Conservation (phyloP, 176 grass and related monocot species). For the Otatea glauca region DNA sequence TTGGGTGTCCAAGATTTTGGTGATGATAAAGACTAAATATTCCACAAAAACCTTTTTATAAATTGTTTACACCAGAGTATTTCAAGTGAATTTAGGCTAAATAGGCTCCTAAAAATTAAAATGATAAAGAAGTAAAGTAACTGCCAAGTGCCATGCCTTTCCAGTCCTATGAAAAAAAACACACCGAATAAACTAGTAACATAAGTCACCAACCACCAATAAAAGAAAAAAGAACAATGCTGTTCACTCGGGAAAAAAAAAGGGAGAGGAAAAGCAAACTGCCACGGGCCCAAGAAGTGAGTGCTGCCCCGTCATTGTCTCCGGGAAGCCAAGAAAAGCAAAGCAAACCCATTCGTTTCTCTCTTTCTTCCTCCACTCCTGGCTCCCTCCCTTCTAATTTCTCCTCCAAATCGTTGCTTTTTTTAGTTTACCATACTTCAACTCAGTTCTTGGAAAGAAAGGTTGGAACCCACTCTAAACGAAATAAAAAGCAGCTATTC, state of each 20-base stretch:
- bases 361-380: slow-evolving; percentile 32
- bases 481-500: neutral
- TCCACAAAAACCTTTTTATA: neutral
- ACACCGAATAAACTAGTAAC: slow-evolving; percentile 41
- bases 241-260: slow-evolving; percentile 25
- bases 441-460: slow-evolving; percentile 36
- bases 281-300: slow-evolving; percentile 51
- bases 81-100: neutral
- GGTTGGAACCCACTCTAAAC: slow-evolving; percentile 3
- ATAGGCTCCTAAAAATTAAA: neutral
- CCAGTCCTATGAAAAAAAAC: slow-evolving; percentile 42
- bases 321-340: slow-evolving; percentile 55
- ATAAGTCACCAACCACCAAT: slow-evolving; percentile 44
- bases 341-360: slow-evolving; percentile 47
- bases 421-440: slow-evolving; percentile 31
- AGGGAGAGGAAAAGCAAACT: slow-evolving; percentile 9
- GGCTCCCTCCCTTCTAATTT: slow-evolving; percentile 35
- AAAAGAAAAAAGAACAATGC: slow-evolving; percentile 25
- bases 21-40: neutral
- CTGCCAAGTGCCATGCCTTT: slow-evolving; percentile 14
- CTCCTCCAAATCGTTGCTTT: slow-evolving; percentile 49
- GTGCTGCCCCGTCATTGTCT: slow-evolving; percentile 66
- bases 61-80: neutral
- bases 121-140: slow-evolving; percentile 20
- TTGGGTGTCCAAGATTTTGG: neutral